Evolutionary conservation across 495 filamentous ascomycete genomes (phyloP).

Genomic region (Penicillium simplicissimum): DNA sequence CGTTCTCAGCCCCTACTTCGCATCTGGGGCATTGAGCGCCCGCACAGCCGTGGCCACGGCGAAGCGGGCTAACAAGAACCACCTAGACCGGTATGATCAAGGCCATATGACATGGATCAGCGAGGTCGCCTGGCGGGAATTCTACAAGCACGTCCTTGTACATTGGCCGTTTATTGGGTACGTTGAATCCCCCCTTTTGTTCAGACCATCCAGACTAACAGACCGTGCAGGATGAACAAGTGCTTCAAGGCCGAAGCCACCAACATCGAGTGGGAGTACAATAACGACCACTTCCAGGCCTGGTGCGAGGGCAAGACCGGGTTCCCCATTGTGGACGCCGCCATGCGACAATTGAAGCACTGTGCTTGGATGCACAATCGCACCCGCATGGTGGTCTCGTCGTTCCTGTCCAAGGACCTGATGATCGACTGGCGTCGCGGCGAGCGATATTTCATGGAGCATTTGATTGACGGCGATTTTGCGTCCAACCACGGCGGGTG

Average conservation of each 20-base stretch:
- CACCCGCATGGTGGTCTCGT: conserved; percentile 83
- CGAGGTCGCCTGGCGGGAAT: conserved; percentile 90
- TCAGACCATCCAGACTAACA: neutral
- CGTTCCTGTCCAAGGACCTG: conserved; percentile 84
- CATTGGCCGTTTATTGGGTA: conserved; percentile 90
- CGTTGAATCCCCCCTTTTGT: conserved; percentile 15
- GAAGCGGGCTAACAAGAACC: conserved; percentile 66
- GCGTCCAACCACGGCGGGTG: conserved; percentile 91
- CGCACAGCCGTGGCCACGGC: conserved; percentile 71
- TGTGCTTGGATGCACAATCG: conserved; percentile 90
- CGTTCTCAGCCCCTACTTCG: conserved; percentile 76
- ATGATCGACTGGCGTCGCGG: conserved; percentile 89
- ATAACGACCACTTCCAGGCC: conserved; percentile 61
- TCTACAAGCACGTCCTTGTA: conserved; percentile 85
- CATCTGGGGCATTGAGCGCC: conserved; percentile 73
- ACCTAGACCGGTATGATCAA: conserved; percentile 65
- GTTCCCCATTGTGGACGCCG: conserved; percentile 86
- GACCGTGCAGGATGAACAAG: conserved; percentile 74
- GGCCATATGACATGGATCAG: conserved; percentile 80
- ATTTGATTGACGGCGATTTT: conserved; percentile 90
- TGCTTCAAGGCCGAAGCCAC: conserved; percentile 88
- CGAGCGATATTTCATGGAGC: conserved; percentile 85
- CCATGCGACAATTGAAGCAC: conserved; percentile 77
- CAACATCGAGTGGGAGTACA: conserved; percentile 80
- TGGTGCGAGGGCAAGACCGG: conserved; percentile 83